These are phyloP conservation scores for Yamadazyma diddensiae DNA, from an alignment of 1,139 yeast species.

Conservation along the genomic window DNA sequence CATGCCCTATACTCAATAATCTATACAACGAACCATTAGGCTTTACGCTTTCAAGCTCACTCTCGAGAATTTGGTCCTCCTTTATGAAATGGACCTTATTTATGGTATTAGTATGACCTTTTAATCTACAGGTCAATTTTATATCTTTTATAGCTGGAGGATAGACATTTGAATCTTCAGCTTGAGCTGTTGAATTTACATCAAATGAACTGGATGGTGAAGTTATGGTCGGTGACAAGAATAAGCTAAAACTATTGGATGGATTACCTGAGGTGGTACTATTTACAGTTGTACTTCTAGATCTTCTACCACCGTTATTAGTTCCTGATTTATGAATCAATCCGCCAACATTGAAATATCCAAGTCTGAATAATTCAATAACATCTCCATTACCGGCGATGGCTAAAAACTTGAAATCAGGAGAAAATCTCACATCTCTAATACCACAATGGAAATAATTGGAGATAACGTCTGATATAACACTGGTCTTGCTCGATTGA, in stretches of 20 bases:
- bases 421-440: conserved; percentile 54
- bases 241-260: conserved; percentile 14
- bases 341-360: conserved; percentile 37
- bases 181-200: conserved; percentile 7
- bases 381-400: conserved; percentile 58
- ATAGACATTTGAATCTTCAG: conserved; percentile 13
- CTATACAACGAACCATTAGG: conserved; percentile 41
- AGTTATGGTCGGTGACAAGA: conserved; percentile 21
- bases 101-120: conserved; percentile 70
- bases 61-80: conserved; percentile 13
- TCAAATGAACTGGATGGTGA: conserved; percentile 25
- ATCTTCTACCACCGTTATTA: conserved; percentile 20
- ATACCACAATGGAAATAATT: conserved; percentile 68
- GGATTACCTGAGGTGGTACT: conserved; percentile 23
- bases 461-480: conserved; percentile 57
- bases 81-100: conserved; percentile 39
- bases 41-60: conserved; percentile 16
- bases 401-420: conserved; percentile 61
- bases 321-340: conserved; percentile 21
- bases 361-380: conserved; percentile 53
- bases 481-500: conserved; percentile 26
- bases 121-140: conserved; percentile 46
- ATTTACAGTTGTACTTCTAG: conserved; percentile 39
- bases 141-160: conserved; percentile 44
- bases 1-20: conserved; percentile 67